A percentile compares a stretch with the other conserved stretches of the same genome.
phyloP scores from a whole-genome alignment of 1,284 basidiomycete species.

The Fomes fomentarius region DNA sequence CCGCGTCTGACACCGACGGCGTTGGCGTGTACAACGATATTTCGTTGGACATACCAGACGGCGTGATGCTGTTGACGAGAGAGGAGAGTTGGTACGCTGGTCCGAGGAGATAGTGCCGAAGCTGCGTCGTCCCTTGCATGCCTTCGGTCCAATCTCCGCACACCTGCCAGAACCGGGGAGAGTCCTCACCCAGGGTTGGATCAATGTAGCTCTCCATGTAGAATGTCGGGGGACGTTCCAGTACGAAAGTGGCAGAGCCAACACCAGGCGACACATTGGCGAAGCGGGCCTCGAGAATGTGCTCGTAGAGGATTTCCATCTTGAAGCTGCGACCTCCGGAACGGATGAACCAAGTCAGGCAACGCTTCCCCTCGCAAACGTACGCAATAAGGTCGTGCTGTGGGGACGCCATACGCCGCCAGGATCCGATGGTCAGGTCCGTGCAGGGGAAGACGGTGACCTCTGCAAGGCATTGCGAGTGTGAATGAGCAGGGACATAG shows the following conservation, averaged over 20 bases:
- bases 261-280: conserved; percentile 55
- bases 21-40: conserved; percentile 38
- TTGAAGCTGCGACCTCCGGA: conserved; percentile 76
- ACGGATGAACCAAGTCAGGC: conserved; percentile 77
- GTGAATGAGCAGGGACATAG: not conserved
- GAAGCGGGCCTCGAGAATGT: conserved; percentile 61
- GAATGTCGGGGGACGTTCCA: conserved; percentile 68
- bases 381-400: conserved; percentile 76
- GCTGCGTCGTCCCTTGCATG: conserved; percentile 64
- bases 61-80: conserved; percentile 54
- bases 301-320: conserved; percentile 78
- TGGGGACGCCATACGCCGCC: conserved; percentile 69
- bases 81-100: conserved; percentile 63
- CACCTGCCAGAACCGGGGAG: conserved; percentile 58
- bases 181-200: conserved; percentile 35
- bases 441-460: conserved; percentile 76
- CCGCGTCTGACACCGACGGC: conserved; percentile 21
- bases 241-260: conserved; percentile 62
- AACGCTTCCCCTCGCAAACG: conserved; percentile 63
- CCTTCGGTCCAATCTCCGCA: conserved; percentile 81
- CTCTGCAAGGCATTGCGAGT: conserved; percentile 42
- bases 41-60: conserved; percentile 40
- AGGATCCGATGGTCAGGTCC: conserved; percentile 72
- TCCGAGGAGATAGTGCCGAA: conserved; percentile 70
- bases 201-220: conserved; percentile 56